A percentile compares a stretch with the other conserved stretches of the same genome.
phyloP scores from a whole-genome alignment of 805 yeast species.

The Candida koratica region DNA sequence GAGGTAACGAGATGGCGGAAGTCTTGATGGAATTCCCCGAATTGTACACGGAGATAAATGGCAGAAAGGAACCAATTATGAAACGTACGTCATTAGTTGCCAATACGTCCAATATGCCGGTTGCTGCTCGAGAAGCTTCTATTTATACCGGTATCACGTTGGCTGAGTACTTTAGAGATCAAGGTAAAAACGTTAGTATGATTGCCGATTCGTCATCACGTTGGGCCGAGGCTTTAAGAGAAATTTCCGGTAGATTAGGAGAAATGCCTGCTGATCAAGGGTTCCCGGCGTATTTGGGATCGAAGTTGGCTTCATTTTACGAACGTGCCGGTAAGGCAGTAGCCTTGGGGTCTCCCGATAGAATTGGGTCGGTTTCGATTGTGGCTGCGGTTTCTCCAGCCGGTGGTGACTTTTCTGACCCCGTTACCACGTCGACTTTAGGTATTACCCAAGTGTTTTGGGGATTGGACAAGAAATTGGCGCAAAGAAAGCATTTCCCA shows the following conservation, averaged over 20 bases:
- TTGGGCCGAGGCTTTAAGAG: slow-evolving; percentile 99
- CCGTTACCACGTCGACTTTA: slow-evolving; percentile 95
- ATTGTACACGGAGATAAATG: slow-evolving; percentile 82
- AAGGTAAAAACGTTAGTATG: slow-evolving; percentile 98
- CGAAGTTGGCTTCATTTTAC: slow-evolving; percentile 96
- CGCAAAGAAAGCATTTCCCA: slow-evolving; percentile 99
- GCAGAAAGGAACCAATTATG: slow-evolving; percentile 97
- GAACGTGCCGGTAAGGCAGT: slow-evolving; percentile 98
- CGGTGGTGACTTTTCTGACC: slow-evolving; percentile 99
- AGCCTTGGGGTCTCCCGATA: slow-evolving; percentile 93
- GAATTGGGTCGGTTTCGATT: slow-evolving; percentile 97
- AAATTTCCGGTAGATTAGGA: slow-evolving; percentile 99
- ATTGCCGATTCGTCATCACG: slow-evolving; percentile 99
- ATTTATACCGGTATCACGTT: slow-evolving; percentile 98
- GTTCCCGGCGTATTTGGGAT: slow-evolving; percentile 99
- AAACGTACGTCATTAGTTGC: slow-evolving; percentile 99
- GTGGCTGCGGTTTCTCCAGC: slow-evolving; percentile 99
- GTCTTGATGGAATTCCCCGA: slow-evolving; percentile 99
- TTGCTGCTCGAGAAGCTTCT: slow-evolving; percentile 99
- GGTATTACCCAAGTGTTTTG: slow-evolving; percentile 99
- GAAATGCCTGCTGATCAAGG: slow-evolving; percentile 99
- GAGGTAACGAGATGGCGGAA: slow-evolving; percentile 99
- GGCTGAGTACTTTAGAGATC: slow-evolving; percentile 99
- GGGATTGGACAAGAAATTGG: slow-evolving; percentile 98
- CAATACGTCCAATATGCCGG: slow-evolving; percentile 99